These are phyloP conservation scores for Kwoniella dendrophila DNA, from an alignment of 768 basidiomycete genomes.

Conservation along the genomic window DNA sequence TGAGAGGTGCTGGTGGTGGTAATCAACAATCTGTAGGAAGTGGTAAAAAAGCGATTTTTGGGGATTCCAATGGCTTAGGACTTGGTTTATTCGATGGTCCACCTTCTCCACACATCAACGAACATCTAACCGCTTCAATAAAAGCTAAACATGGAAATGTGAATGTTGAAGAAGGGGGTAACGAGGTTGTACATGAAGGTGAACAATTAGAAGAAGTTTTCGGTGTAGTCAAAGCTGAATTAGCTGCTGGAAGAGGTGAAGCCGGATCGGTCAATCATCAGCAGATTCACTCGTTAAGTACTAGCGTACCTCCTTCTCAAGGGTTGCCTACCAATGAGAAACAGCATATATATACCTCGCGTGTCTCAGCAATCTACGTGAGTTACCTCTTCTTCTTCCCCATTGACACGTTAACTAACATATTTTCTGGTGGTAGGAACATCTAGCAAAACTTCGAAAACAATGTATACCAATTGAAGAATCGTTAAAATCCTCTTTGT, in stretches of 20 bases:
- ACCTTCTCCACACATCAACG: background rate
- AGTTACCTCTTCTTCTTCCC: conserved; percentile 13
- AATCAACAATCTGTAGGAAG: background rate
- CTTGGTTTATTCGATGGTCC: background rate
- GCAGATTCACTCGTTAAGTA: background rate
- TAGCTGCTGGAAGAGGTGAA: conserved; percentile 62
- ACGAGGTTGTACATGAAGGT: conserved; percentile 35
- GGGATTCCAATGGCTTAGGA: conserved; percentile 13
- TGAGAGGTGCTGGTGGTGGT: conserved; percentile 6
- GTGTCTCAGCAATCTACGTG: conserved; percentile 42
- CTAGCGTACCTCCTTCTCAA: background rate
- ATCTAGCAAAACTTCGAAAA: conserved; percentile 68
- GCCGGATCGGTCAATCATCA: conserved; percentile 1
- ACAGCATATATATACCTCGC: conserved; percentile 23
- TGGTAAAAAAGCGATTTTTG: conserved; percentile 26
- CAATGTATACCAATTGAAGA: conserved; percentile 63
- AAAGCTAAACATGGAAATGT: conserved; percentile 9
- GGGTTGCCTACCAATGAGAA: background rate
- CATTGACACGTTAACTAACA: background rate
- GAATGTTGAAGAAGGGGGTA: conserved; percentile 35
- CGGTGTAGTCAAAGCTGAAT: conserved; percentile 80
- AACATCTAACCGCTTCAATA: background rate
- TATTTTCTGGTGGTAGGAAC: conserved; percentile 59
- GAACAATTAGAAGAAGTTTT: conserved; percentile 67
- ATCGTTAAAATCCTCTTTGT: conserved; percentile 70